Base-by-base conservation (phyloP, 495 filamentous ascomycete species). In the Paragyromitra xinjiangensis region DNA sequence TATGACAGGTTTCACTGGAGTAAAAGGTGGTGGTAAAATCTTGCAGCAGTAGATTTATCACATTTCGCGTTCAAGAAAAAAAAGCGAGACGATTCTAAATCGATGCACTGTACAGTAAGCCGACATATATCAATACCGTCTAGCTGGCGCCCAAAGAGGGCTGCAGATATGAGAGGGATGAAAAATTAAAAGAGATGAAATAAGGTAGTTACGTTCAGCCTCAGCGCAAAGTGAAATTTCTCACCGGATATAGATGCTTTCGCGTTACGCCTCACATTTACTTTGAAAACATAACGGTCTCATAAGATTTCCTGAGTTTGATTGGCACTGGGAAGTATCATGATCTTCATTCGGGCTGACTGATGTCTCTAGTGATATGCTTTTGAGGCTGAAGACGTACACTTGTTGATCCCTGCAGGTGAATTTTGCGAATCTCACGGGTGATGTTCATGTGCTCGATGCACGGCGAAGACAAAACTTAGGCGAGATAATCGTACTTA, bases 21-120 rank as follows among this genome's bases (percentile, higher is more conserved):
- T 58, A 14, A 65, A 65, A 44, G 37, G 24, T 26, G 51, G 37
- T 58, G 45, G 68, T 66, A 40, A 56, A 64, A 73, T 77, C 74
- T 77, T 56, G 68, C 74, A 73, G 74, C 64, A 68, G 19, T 16
- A 77, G 69, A 77, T 77, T 77, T 73, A 39, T 77, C 74, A 77
- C 63, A 77, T 77, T 73, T 73, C 65, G 56, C n/a, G 64, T 19
- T 48, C 48, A n/a, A 26, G 26, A 22, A 34, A 34, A 34, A 29
- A 56, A 51, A 64, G 8, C 39, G 58, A 55, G 55, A 73, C 74
- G 74, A 77, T 77, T 77, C 63, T 9, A 55, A 66, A 77, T 77
- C 74, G 68, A 61, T 77, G 55, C 71, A 77, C 61, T 69, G 69
- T 76, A 76, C 73, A 73, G 55, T 59, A 73, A 73, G 37, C 69